phyloP scores from a whole-genome alignment of 2,329 filamentous ascomycete species.

The Aspergillaceae sp. region DNA sequence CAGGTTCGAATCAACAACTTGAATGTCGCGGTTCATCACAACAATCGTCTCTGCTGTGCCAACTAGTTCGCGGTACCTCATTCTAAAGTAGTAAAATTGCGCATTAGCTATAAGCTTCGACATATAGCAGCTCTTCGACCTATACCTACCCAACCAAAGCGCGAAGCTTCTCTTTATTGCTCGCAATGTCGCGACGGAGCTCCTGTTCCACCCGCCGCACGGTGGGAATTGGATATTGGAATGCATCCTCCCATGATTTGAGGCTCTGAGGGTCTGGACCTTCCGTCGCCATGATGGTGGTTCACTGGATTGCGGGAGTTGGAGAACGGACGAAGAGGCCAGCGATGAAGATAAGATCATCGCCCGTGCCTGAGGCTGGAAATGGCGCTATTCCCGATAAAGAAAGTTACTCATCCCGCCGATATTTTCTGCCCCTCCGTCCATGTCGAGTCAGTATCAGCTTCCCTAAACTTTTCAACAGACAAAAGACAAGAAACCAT shows the following conservation, averaged over 20 bases:
- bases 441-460: background rate
- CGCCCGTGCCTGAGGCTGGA: slow-evolving; percentile 12
- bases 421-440: slow-evolving; percentile 3
- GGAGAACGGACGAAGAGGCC: slow-evolving; percentile 6
- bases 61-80: slow-evolving; percentile 77
- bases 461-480: background rate
- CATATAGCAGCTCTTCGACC: background rate
- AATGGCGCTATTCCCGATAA: background rate
- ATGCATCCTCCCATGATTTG: slow-evolving; percentile 58
- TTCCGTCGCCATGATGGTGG: slow-evolving; percentile 43
- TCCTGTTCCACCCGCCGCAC: slow-evolving; percentile 57
- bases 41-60: slow-evolving; percentile 92
- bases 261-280: slow-evolving; percentile 49
- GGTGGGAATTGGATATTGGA: slow-evolving; percentile 55
- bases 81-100: slow-evolving; percentile 29
- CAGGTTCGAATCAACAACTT: slow-evolving; percentile 62
- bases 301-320: background rate
- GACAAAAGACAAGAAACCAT: background rate
- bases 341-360: slow-evolving; percentile 1
- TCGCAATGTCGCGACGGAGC: slow-evolving; percentile 52
- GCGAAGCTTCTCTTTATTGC: slow-evolving; percentile 58
- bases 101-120: slow-evolving; percentile 5
- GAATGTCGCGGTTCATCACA: slow-evolving; percentile 72
- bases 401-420: slow-evolving; percentile 6
- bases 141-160: slow-evolving; percentile 53